A percentile compares a stretch with the other conserved stretches of the same genome.
Conservation (phyloP, 257 asterid species). For the Oldenlandia corymbosa region DNA sequence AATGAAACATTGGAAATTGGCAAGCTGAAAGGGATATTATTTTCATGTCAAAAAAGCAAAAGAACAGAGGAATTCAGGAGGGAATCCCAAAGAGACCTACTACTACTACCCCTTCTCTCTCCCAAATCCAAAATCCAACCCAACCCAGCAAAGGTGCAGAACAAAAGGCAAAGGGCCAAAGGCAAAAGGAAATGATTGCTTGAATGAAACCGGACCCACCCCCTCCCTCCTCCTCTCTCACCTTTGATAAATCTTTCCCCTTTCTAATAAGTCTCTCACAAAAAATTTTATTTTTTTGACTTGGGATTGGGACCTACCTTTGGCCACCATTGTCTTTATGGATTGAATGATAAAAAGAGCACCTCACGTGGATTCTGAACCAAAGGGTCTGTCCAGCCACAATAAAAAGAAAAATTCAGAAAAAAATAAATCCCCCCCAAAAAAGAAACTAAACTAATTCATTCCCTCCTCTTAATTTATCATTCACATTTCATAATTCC, state of each 20-base stretch:
- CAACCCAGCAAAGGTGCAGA: constrained; percentile 24
- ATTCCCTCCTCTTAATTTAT: too few species aligned
- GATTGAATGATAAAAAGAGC: constrained; percentile 96
- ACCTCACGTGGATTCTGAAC: constrained; percentile 99
- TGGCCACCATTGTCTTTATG: constrained; percentile 86
- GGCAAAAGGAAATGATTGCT: constrained; percentile 58
- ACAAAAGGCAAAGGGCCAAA: constrained; percentile 40
- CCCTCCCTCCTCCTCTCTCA: neutral
- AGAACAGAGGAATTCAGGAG: neutral
- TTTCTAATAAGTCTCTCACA: constrained; percentile 27
- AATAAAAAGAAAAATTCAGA: constrained; percentile 26
- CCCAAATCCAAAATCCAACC: neutral
- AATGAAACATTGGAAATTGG: too few species aligned
- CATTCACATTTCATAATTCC: too few species aligned
- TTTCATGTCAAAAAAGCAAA: constrained; percentile 13
- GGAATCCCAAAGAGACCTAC: constrained; percentile 15
- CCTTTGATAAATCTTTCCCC: constrained; percentile 40
- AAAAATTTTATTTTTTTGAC: constrained; percentile 62
- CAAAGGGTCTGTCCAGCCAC: constrained; percentile 80
- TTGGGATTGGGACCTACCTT: constrained; percentile 60
- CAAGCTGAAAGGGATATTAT: too few species aligned
- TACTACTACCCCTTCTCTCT: too few species aligned
- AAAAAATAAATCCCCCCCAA: too few species aligned
- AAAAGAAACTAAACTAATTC: too few species aligned
- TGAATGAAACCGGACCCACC: constrained; percentile 40